phyloP scores from a whole-genome alignment of 2,329 filamentous ascomycete species.

The Colletotrichum sp. region DNA sequence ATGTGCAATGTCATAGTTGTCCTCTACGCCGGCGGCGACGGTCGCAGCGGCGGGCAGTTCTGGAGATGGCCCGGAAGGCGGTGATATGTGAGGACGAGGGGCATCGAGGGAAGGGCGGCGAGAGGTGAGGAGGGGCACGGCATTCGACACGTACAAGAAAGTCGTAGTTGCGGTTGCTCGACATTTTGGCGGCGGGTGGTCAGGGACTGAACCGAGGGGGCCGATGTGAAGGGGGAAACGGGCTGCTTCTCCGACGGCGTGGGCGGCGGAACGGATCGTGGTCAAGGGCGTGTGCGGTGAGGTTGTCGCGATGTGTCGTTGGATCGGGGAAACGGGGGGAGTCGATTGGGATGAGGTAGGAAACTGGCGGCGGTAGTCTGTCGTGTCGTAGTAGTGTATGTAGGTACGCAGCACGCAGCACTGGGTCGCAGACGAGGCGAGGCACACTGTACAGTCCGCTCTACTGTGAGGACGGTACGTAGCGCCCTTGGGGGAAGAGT shows the following conservation, averaged over 20 bases:
- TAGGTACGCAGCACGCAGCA: constrained; percentile 1
- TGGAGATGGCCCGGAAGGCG: background rate
- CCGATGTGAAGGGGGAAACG: background rate
- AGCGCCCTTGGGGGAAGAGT: background rate
- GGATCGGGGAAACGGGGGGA: constrained; percentile 3
- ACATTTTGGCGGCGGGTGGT: constrained; percentile 66
- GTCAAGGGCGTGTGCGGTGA: background rate
- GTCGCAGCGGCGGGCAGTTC: background rate
- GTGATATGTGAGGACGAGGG: background rate
- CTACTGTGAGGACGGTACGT: constrained; percentile 11
- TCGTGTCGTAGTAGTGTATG: background rate
- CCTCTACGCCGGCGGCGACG: constrained; percentile 15
- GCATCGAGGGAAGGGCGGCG: background rate
- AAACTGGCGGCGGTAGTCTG: background rate
- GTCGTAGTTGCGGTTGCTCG: constrained; percentile 98
- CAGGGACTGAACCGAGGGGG: constrained; percentile 16
- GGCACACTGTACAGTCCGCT: constrained; percentile 14
- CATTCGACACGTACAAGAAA: constrained; percentile 76
- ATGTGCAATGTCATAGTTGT: constrained; percentile 19
- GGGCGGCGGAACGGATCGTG: background rate
- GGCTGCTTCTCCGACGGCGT: background rate
- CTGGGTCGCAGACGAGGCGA: constrained; percentile 11
- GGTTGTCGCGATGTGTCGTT: constrained; percentile 16
- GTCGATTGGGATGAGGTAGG: constrained; percentile 5
- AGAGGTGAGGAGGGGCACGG: constrained; percentile 23